Base-by-base conservation (phyloP, 192 early-diverging fungal genomes). In the Coemansia sp. region DNA sequence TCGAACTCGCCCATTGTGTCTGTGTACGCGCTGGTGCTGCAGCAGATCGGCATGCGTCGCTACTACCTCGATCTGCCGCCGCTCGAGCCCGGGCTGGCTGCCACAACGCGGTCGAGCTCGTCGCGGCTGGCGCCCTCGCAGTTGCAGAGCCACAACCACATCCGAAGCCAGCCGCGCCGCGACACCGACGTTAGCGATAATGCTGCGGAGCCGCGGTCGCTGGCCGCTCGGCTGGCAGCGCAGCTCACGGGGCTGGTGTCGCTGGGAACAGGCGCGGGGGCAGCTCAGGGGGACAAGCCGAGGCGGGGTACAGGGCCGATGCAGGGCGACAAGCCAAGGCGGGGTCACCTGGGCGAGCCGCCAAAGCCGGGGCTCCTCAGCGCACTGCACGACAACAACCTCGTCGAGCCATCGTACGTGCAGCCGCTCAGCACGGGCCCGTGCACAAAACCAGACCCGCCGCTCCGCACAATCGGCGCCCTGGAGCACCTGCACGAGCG, bases 1-100 rank as follows among this genome's bases (percentile, higher is more conserved):
- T 57, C 71, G n/a, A 78, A 78, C 65, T 78, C 70, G 46, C 81
- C 81, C 0, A 64, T 74, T 16, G 71, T 72, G 1, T 82, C 81
- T 0, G 69, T 82, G 5, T 82, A 82, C 43, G 64, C 68, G 1
- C 53, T 82, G 28, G 70, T 82, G 12, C n/a, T 72, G 53, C 69
- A 73, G 58, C 77, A 79, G 46, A 79, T 79, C 29, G 40, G 61
- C 38, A 57, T 69, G 65, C 69, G 70, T 22, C 52, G 70, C n/a
- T 73, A 73, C 29, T 77, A 66, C 40, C 40, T 77, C 44, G 73
- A 77, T 3, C 33, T 70, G 54, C 73, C 68, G 31, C 50, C 2
- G 40, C 12, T 21, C 9, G 50, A 60, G 49, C 22, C 33, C n/a
- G 28, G 2, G 32, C 30, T 27, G 28, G 25, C 46, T 33, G 35